A percentile compares a stretch with the other conserved stretches of the same genome.
phyloP scores from a whole-genome alignment of 2,329 filamentous ascomycete species.

The Calonectria honghensis region DNA sequence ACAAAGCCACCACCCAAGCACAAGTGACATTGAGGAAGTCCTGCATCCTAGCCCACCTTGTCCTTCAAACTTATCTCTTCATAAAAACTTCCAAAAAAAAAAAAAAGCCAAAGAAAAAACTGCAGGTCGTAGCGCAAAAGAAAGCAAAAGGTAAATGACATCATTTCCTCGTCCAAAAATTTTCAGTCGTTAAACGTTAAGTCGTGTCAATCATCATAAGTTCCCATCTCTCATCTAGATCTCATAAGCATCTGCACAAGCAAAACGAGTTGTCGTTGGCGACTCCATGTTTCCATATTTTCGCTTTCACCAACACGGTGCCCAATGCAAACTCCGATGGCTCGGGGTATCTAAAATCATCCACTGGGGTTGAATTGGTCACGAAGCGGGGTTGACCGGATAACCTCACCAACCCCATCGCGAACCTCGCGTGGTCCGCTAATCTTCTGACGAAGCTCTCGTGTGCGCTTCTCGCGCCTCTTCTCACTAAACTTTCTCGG shows the following conservation, averaged over 20 bases:
- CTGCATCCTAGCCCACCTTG: conserved; percentile 44
- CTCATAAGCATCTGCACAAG: conserved; percentile 34
- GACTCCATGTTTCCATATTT: background rate
- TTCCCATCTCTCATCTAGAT: conserved; percentile 42
- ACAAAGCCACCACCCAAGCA: conserved; percentile 28
- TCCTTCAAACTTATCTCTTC: conserved; percentile 30
- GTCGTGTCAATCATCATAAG: conserved; percentile 55
- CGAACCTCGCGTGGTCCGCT: conserved; percentile 75
- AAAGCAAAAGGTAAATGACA: conserved; percentile 25
- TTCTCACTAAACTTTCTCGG: conserved; percentile 75
- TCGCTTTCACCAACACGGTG: background rate
- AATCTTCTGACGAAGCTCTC: conserved; percentile 76
- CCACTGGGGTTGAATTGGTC: conserved; percentile 44
- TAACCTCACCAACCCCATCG: conserved; percentile 75
- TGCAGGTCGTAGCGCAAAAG: conserved; percentile 45
- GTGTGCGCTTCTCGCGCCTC: conserved; percentile 74
- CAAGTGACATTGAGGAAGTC: conserved; percentile 44
- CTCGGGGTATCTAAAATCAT: conserved; percentile 32
- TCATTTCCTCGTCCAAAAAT: conserved; percentile 30
- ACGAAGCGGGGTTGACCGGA: conserved; percentile 63
- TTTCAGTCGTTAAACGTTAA: conserved; percentile 52
- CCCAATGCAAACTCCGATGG: conserved; percentile 22
- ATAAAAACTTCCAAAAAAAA: conserved; percentile 38
- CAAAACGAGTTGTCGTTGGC: conserved; percentile 7
- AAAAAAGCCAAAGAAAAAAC: conserved; percentile 10